These are phyloP conservation scores for Trypanosoma congolense DNA, from an alignment of 208 protist species.

Conservation along the genomic window DNA sequence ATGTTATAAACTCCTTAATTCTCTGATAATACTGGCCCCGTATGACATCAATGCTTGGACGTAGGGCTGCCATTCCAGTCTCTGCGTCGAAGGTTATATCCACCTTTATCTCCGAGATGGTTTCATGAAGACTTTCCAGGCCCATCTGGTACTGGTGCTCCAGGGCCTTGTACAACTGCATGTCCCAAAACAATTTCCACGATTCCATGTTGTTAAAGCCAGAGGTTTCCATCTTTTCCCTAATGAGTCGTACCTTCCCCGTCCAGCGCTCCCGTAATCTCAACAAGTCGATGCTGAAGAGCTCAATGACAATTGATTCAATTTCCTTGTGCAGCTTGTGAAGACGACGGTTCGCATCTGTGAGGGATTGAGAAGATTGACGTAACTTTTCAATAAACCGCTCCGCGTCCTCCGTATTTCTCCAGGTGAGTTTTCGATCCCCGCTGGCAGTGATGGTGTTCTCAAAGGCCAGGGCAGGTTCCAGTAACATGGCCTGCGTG, in stretches of 20 bases:
- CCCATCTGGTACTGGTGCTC: conserved; percentile 93
- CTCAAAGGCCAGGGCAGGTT: conserved; percentile 85
- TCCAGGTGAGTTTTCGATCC: conserved; percentile 80
- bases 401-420: conserved; percentile 70
- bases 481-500: conserved; percentile 88
- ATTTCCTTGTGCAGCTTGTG: conserved; percentile 90
- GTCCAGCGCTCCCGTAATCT: conserved; percentile 91
- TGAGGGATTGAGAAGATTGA: conserved; percentile 77
- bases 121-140: conserved; percentile 90
- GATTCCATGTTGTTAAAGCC: conserved; percentile 88
- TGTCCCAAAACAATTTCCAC: conserved; percentile 96
- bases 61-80: conserved; percentile 68
- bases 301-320: conserved; percentile 63
- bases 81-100: conserved; percentile 89
- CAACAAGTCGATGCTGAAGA: conserved; percentile 93
- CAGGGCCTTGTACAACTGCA: conserved; percentile 97
- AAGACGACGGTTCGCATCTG: conserved; percentile 90
- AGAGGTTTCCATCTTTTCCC: conserved; percentile 79
- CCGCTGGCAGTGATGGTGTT: conserved; percentile 85
- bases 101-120: conserved; percentile 86
- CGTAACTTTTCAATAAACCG: conserved; percentile 84
- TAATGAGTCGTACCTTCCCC: conserved; percentile 78
- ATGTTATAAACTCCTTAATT: conserved; percentile 93
- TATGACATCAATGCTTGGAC: conserved; percentile 90
- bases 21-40: conserved; percentile 91